Evolutionary conservation across 2,329 filamentous ascomycete species (phyloP).

Genomic region (Diaporthe aspalathi): DNA sequence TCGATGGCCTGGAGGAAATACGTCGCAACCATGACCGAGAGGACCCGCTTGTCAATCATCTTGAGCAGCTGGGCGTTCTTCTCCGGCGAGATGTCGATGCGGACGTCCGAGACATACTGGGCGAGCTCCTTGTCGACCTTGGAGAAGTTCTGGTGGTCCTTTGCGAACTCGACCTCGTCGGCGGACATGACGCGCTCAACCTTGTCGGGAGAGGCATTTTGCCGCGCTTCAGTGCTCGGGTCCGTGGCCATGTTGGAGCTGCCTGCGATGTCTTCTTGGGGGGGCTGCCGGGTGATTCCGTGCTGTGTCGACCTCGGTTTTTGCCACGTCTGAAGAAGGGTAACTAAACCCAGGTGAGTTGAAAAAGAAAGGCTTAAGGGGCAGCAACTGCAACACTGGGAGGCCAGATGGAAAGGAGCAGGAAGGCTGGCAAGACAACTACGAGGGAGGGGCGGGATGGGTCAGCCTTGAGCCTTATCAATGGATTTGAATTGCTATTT

Average conservation of each 20-base stretch:
- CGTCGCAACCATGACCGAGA: conserved; percentile 77
- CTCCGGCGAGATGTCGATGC: conserved; percentile 67
- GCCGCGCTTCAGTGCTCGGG: not conserved
- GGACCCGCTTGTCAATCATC: conserved; percentile 74
- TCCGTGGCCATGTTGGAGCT: conserved; percentile 4
- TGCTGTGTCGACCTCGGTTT: not conserved
- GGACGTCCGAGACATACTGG: conserved; percentile 70
- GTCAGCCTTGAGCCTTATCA: conserved; percentile 6
- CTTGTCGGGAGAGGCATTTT: conserved; percentile 24
- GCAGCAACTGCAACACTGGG: not conserved
- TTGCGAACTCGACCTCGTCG: conserved; percentile 49
- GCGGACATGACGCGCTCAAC: conserved; percentile 37
- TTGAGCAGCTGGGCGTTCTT: conserved; percentile 71
- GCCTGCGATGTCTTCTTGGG: conserved; percentile 3
- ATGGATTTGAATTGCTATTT: not conserved
- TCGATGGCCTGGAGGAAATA: conserved; percentile 80
- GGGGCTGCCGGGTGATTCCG: not conserved
- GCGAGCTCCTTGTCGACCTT: conserved; percentile 76
- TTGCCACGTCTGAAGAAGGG: not conserved
- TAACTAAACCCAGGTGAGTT: not conserved
- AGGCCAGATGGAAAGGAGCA: not conserved
- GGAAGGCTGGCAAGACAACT: not conserved
- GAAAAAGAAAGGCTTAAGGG: not conserved
- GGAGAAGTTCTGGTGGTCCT: conserved; percentile 61
- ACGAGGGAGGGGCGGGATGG: not conserved